Percentiles rank a stretch among this genome's conserved stretches.
phyloP scores from a whole-genome alignment of 768 basidiomycete species.

The Naganishia kalamii region DNA sequence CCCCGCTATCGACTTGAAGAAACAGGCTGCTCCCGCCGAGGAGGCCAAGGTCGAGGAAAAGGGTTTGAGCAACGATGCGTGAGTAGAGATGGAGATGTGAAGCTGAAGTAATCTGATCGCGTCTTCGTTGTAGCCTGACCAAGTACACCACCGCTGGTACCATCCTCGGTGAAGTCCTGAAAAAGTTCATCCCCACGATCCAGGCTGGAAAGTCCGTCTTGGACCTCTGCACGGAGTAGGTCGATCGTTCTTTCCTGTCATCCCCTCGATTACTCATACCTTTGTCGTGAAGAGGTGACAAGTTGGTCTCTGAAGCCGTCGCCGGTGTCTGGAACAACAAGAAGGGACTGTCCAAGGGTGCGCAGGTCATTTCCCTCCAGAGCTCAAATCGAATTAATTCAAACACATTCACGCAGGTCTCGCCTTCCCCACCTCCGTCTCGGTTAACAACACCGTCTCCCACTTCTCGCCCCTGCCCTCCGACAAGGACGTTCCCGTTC shows the following conservation, averaged over 20 bases:
- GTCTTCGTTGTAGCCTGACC: constrained; percentile 35
- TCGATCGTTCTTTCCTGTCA: constrained; percentile 1
- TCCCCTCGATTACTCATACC: background rate
- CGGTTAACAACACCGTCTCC: constrained; percentile 89
- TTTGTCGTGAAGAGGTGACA: constrained; percentile 58
- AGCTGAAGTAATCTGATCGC: background rate
- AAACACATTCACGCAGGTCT: constrained; percentile 45
- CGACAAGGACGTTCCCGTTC: constrained; percentile 48
- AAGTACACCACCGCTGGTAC: constrained; percentile 77
- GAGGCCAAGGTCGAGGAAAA: constrained; percentile 40
- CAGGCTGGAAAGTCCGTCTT: constrained; percentile 75
- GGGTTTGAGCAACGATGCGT: constrained; percentile 45
- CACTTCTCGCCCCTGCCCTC: constrained; percentile 94
- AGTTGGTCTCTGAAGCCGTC: constrained; percentile 78
- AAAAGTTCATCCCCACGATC: constrained; percentile 69
- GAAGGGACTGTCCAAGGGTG: constrained; percentile 50
- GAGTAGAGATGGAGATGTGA: constrained; percentile 9
- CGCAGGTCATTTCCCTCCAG: background rate
- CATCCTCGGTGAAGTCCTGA: constrained; percentile 75
- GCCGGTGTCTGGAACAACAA: constrained; percentile 81
- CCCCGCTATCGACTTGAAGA: constrained; percentile 23
- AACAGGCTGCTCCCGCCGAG: constrained; percentile 29
- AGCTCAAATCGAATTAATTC: background rate
- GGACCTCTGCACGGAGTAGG: constrained; percentile 73
- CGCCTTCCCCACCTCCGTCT: constrained; percentile 89